Evolutionary conservation across 768 basidiomycete species (phyloP), one percentile per base, ranked within the genome.

Genomic region (Lactarius tabidus): DNA sequence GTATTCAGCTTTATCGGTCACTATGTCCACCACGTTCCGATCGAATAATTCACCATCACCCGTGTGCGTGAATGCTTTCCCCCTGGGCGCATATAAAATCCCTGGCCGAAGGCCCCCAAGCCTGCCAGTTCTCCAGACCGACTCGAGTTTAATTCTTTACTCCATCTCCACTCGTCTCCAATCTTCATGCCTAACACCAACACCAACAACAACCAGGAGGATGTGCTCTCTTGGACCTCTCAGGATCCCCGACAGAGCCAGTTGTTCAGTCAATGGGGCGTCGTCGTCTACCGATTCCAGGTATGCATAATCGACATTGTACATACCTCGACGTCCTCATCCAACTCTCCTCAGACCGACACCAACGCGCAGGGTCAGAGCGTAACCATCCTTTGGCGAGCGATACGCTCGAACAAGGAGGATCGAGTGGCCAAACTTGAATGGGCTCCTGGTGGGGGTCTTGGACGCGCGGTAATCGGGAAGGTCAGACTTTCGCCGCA

Each of bases 361-460:
- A 81, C 84, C 59, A 80, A 76, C 71, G 76, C 80, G 65, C 87
- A 77, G 69, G 90, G 89, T 28, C 83, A 85, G 72, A 88, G 82
- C 70, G 82, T 88, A 61, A 92, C 91, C 28, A 91, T 89, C 26
- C 79, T 93, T 63, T 91, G 84, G 85, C 86, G 89, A 64, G 78
- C 88, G n/a, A 87, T 90, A 71, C 88, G 91, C 58, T 82, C 88
- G 64, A 90, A 88, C 78, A 91, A 89, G 74, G 91, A 93, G 78
- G 91, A 94, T 75, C 87, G 90, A 53, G 87, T 93, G 72, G 91
- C 91, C 69, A 91, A 87, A 78, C 84, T 93, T 60, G 92, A 94
- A 76, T 94, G 91, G 91, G 84, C 89, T 62, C 79, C 87, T 56
- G 91, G 85, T 69, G 91, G 91, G 66, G 87, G 89, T 63, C 86